phyloP scores from a whole-genome alignment of 306 rosid genomes.

The Prunus fruticosa region DNA sequence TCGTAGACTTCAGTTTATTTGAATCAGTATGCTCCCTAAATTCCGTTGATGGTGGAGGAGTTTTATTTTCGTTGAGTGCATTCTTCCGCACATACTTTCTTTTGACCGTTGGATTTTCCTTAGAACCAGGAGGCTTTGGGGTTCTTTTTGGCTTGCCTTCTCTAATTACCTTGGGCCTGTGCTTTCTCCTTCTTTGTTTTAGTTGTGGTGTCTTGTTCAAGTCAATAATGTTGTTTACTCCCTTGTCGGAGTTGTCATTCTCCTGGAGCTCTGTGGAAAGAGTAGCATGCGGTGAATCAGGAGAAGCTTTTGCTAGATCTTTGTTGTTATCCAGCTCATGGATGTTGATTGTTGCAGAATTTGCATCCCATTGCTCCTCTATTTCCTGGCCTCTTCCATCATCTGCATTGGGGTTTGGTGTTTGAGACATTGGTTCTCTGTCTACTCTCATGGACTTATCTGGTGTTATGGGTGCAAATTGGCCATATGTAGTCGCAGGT shows the following conservation, averaged over 20 bases:
- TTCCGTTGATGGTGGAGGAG: conserved; percentile 32
- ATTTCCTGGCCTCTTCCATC: conserved; percentile 26
- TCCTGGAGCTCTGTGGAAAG: conserved; percentile 35
- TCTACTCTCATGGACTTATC: conserved; percentile 35
- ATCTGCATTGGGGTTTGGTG: conserved; percentile 14
- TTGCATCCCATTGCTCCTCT: conserved; percentile 25
- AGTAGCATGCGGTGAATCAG: conserved; percentile 32
- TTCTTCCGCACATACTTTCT: conserved; percentile 52
- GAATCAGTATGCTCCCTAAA: conserved; percentile 24
- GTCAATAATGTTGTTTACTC: conserved; percentile 25
- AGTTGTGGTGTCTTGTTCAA: conserved; percentile 43
- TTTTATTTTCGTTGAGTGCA: conserved; percentile 22
- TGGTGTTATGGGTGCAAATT: conserved; percentile 48
- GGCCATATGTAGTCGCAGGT: conserved; percentile 29
- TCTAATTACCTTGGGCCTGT: conserved; percentile 78
- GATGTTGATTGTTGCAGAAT: conserved; percentile 20
- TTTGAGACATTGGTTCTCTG: conserved; percentile 21
- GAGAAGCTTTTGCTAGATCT: conserved; percentile 27
- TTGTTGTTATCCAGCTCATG: conserved; percentile 25
- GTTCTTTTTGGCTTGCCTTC: conserved; percentile 65
- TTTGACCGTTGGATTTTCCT: conserved; percentile 35
- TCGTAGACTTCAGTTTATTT: conserved; percentile 22
- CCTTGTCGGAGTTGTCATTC: conserved; percentile 35
- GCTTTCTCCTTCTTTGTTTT: conserved; percentile 61
- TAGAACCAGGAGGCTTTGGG: conserved; percentile 43